These are phyloP conservation scores for Termitomyces sp. DNA, from an alignment of 768 basidiomycete species.

Conservation along the genomic window DNA sequence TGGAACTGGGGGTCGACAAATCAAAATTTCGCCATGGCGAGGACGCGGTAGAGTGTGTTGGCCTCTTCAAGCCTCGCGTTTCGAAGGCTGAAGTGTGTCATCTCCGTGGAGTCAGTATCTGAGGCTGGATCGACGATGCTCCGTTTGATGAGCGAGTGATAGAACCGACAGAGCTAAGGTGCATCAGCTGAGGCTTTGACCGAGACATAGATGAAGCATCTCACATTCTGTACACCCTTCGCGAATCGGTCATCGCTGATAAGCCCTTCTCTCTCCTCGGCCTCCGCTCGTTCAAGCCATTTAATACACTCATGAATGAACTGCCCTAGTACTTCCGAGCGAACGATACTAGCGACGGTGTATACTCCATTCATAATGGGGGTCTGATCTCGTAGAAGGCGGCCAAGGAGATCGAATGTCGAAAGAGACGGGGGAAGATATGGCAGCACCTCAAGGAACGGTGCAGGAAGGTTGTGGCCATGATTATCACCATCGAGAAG, in stretches of 20 bases:
- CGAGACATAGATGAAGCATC: constrained; percentile 17
- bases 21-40: constrained; percentile 44
- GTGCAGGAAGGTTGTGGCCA: constrained; percentile 32
- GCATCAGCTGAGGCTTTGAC: not conserved
- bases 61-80: constrained; percentile 75
- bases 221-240: constrained; percentile 66
- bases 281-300: constrained; percentile 66
- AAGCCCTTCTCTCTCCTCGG: constrained; percentile 60
- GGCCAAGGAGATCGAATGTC: constrained; percentile 69
- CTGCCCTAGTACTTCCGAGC: constrained; percentile 58
- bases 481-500: constrained; percentile 36
- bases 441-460: constrained; percentile 59
- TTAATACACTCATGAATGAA: constrained; percentile 68
- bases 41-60: constrained; percentile 60
- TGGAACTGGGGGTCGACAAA: not conserved
- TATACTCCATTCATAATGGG: constrained; percentile 36
- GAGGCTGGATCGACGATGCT: constrained; percentile 53
- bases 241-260: constrained; percentile 70
- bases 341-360: constrained; percentile 60
- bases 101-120: constrained; percentile 72
- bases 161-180: constrained; percentile 75
- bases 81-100: constrained; percentile 70
- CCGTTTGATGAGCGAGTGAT: constrained; percentile 61
- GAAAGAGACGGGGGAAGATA: constrained; percentile 67
- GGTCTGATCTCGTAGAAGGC: constrained; percentile 59